Base-by-base conservation (phyloP, 371 early-diverging fungal species). In the Syncephalis plumigaleata region DNA sequence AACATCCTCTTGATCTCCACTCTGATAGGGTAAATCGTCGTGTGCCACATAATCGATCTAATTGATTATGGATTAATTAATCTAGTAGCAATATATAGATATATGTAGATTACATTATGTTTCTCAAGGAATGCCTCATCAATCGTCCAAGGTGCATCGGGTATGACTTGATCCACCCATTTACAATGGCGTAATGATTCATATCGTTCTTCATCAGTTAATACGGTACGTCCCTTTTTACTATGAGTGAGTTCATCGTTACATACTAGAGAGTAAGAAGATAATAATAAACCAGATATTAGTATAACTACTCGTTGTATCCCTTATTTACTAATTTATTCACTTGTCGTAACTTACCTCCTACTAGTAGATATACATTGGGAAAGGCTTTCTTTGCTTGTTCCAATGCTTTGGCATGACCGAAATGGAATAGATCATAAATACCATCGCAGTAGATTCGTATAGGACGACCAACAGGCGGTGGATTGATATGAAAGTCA, bases 1-100 rank as follows among this genome's bases (percentile, higher is more conserved):
- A n/a, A 95, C 87, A 64, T 98, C 98, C 40, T 80, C 80, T 15
- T 68, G 60, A 39, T 84, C 89, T 4, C 61, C 76, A 20, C 79
- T 73, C 44, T 69, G 68, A 55, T 98, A 98, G 1, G 94, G 93
- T 11, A 89, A 78, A 50, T 89, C 95, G 64, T 98, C 98, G 60
- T 98, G 98, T 16, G 93, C 92, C n/a, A 98, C 95, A 63, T 83
- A 94, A 59, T 96, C 96, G 42, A 98, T 93, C 57, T 75, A 60
- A 36, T 37, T 21, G 27, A 26, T 23, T 16, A 37, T 24, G 11
- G 2, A 7, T 36, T n/a, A n/a, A n/a, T n/a, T n/a, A n/a, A n/a
- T n/a, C n/a, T n/a, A n/a, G n/a, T n/a, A n/a, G n/a, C n/a, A n/a
- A n/a, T n/a, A n/a, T n/a, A n/a, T n/a, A n/a, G n/a, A n/a, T n/a